Base-by-base conservation (phyloP, 371 early-diverging fungal genomes). In the Mucor lusitanicus region DNA sequence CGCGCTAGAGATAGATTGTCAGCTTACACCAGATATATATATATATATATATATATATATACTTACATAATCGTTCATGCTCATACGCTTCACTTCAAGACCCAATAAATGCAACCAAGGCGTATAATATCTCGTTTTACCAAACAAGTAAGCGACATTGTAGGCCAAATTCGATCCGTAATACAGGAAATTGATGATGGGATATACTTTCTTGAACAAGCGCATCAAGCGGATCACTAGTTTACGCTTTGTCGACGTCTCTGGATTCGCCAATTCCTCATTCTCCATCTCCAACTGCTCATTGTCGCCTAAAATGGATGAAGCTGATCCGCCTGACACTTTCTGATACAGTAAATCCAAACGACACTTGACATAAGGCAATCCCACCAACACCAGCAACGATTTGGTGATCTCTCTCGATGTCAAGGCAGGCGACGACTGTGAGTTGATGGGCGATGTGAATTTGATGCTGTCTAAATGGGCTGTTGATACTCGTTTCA, bases 41-140 rank as follows among this genome's bases (percentile, higher is more conserved):
- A 25, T 13, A 27, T 3, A 9, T 21, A 53, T 3, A 48, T 2
- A 55, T 15, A 54, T 7, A 7, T 0, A 68, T 48, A 58, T 27
- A 73, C 89, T 84, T 77, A 94, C 94, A 77, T 92, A 94, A 77
- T 95, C 96, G 27, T 87, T 78, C 66, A 83, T 83, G 25, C 85
- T 91, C 90, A 95, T 85, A 30, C 97, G 89, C 66, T 87, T 89
- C 35, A 94, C 81, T 69, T 89, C 84, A 19, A 95, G 71, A 13
- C 93, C 92, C 32, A 91, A 76, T 17, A 93, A 48, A 53, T 88
- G 90, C 61, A 95, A 76, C 90, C 90, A 91, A n/a, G 94, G 95
- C 11, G 92, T 85, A 67, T 89, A 91, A 70, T 88, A 94, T 33
- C 80, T 78, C 6, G 95, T 92, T 70, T 86, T 87, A 44, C 90